Conservation (phyloP, 768 basidiomycete species). For the Leccinum boreale region DNA sequence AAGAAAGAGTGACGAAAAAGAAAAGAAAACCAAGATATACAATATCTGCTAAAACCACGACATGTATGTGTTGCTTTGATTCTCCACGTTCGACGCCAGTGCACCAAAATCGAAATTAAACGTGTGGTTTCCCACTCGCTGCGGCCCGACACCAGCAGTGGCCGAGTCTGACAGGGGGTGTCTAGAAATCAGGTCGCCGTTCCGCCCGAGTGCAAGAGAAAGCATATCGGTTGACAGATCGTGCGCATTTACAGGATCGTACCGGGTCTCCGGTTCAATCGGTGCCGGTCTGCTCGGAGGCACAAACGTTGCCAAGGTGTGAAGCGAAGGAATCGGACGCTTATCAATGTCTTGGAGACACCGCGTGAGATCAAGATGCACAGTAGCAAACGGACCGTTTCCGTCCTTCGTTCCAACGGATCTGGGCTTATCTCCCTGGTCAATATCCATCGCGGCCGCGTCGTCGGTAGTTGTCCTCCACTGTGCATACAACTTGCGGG, state of each 20-base stretch:
- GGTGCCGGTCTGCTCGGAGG: constrained; percentile 14
- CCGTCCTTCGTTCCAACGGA: background rate
- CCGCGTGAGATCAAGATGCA: constrained; percentile 22
- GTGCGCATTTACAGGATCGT: constrained; percentile 18
- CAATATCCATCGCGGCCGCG: constrained; percentile 26
- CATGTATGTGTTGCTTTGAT: constrained; percentile 58
- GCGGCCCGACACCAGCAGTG: constrained; percentile 22
- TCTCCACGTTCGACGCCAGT: constrained; percentile 50
- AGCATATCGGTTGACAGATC: constrained; percentile 34
- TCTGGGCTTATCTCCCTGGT: constrained; percentile 10
- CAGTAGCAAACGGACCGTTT: constrained; percentile 17
- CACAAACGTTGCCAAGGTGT: constrained; percentile 24
- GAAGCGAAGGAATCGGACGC: constrained; percentile 16
- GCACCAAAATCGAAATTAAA: constrained; percentile 66
- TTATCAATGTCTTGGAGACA: constrained; percentile 26
- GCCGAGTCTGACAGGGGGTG: constrained; percentile 18
- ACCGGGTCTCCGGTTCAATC: constrained; percentile 17
- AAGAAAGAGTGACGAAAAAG: constrained; percentile 13
- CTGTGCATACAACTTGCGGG: constrained; percentile 43
- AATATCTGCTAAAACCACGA: constrained; percentile 52
- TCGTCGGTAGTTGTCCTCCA: constrained; percentile 30
- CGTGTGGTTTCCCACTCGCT: constrained; percentile 49
- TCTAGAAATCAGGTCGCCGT: constrained; percentile 24
- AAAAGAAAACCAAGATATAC: constrained; percentile 12
- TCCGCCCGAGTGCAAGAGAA: constrained; percentile 27